Evolutionary conservation across 139 green algal species (phyloP).

Genomic region (Haematococcus sp.): DNA sequence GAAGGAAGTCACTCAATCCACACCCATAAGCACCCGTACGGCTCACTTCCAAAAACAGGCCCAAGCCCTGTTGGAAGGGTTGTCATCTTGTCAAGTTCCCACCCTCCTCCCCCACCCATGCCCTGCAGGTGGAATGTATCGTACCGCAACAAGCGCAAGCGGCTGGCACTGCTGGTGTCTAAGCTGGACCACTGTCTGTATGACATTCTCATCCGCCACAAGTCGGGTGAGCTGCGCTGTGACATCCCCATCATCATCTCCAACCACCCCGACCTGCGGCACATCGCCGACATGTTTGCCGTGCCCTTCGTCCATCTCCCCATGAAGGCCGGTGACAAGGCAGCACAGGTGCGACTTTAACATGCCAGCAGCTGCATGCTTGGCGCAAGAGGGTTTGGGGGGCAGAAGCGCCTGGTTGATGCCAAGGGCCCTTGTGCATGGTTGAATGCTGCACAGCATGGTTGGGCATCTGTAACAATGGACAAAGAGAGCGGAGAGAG

Average conservation of each 20-base stretch:
- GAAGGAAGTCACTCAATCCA: too few relatives aligned
- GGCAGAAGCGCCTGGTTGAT: too few relatives aligned
- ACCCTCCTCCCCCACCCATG: neutral
- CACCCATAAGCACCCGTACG: too few relatives aligned
- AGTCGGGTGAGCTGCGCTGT: slow-evolving; percentile 59
- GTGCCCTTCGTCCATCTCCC: slow-evolving; percentile 46
- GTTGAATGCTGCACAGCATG: too few relatives aligned
- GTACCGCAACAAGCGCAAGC: slow-evolving; percentile 57
- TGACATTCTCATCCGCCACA: slow-evolving; percentile 73
- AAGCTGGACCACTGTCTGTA: slow-evolving; percentile 78
- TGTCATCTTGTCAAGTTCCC: neutral
- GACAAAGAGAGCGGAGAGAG: too few relatives aligned
- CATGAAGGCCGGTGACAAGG: slow-evolving; percentile 20
- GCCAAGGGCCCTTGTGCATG: too few relatives aligned
- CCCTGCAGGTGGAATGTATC: slow-evolving; percentile 29
- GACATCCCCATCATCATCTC: slow-evolving; percentile 68
- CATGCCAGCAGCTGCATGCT: too few relatives aligned
- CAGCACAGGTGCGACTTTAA: slow-evolving; percentile 16
- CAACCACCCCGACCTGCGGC: slow-evolving; percentile 73
- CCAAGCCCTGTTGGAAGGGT: neutral
- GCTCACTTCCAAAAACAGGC: too few relatives aligned
- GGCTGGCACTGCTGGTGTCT: slow-evolving; percentile 49
- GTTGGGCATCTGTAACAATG: too few relatives aligned
- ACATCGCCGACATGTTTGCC: slow-evolving; percentile 53
- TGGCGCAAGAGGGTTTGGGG: too few relatives aligned